Evolutionary conservation across 1,139 yeast species (phyloP).

Genomic region (Taphrina populina): DNA sequence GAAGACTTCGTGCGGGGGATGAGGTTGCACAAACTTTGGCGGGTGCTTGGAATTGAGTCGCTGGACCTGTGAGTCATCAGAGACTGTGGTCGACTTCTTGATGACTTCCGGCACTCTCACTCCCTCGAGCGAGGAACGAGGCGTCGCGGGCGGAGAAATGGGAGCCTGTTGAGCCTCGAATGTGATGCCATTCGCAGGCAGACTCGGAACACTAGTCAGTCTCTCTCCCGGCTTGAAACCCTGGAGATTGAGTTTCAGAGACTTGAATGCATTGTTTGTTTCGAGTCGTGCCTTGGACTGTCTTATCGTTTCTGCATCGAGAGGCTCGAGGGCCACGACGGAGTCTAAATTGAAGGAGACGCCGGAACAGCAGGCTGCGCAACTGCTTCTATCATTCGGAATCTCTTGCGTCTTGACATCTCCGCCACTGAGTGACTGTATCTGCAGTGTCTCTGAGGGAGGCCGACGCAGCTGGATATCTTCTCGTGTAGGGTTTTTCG

Average conservation of each 20-base stretch:
- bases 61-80: not conserved
- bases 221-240: conserved; percentile 25
- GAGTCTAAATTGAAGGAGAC: conserved; percentile 28
- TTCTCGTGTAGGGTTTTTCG: conserved; percentile 20
- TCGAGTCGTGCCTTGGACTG: not conserved
- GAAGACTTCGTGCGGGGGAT: conserved; percentile 40
- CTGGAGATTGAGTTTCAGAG: conserved; percentile 10
- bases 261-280: conserved; percentile 6
- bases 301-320: not conserved
- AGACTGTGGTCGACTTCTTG: not conserved
- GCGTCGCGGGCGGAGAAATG: conserved; percentile 25
- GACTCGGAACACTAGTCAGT: conserved; percentile 22
- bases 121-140: conserved; percentile 6
- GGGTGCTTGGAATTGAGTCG: conserved; percentile 31
- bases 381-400: conserved; percentile 6
- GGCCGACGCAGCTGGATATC: not conserved
- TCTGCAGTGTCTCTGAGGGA: not conserved
- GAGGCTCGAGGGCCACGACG: not conserved
- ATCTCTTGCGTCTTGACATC: conserved; percentile 14
- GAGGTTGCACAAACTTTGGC: conserved; percentile 40
- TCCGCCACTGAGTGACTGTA: conserved; percentile 23
- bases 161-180: conserved; percentile 18
- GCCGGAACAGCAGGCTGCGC: conserved; percentile 32
- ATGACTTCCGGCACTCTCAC: not conserved
- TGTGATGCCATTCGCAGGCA: conserved; percentile 10